phyloP scores from a whole-genome alignment of 2,329 filamentous ascomycete species.

The Sporothrix mexicana region DNA sequence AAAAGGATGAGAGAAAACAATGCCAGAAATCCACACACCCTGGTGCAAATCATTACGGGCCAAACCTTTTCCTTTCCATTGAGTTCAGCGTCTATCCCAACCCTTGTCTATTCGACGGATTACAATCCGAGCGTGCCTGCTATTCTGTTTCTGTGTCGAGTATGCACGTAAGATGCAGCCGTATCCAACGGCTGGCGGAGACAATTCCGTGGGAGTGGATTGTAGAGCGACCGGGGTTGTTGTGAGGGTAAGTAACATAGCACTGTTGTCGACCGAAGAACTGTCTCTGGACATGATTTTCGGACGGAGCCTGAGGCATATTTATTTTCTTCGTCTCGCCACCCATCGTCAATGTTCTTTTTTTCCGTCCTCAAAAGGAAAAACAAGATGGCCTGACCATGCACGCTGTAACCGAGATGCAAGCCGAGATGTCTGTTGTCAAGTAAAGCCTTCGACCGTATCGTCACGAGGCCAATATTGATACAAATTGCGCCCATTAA shows the following conservation, averaged over 20 bases:
- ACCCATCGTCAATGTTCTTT: background rate
- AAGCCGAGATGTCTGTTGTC: background rate
- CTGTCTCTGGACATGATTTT: background rate
- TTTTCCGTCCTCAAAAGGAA: background rate
- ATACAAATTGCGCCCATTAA: background rate
- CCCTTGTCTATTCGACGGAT: background rate
- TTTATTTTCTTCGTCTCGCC: background rate
- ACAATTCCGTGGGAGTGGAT: background rate
- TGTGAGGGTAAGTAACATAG: too few relatives aligned
- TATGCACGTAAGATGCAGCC: background rate
- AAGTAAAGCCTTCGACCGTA: background rate
- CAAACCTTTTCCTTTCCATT: background rate
- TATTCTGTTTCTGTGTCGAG: background rate
- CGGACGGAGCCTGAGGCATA: background rate
- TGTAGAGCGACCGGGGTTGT: too few relatives aligned
- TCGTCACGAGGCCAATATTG: background rate
- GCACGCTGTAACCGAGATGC: slow-evolving; percentile 21
- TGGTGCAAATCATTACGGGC: background rate
- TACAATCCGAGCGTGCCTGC: too few relatives aligned
- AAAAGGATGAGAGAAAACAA: background rate
- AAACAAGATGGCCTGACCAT: background rate
- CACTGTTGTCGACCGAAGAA: background rate
- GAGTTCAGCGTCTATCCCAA: background rate
- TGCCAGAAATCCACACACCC: background rate
- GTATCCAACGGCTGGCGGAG: background rate